Evolutionary conservation across 2,329 filamentous ascomycete species (phyloP).

Genomic region (Alternaria rosae): DNA sequence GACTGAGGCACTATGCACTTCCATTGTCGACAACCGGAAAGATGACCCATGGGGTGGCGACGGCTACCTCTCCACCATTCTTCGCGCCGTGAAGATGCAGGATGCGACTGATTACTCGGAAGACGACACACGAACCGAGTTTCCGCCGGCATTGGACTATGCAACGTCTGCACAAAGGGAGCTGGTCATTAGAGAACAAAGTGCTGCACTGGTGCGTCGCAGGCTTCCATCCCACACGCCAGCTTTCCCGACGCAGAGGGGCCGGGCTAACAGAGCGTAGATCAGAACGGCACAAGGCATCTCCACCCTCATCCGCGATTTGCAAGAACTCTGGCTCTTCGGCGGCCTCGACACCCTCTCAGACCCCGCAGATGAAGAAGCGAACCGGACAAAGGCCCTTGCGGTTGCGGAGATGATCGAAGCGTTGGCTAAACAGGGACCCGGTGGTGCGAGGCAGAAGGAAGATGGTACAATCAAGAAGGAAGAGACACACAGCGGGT

Average conservation of each 20-base stretch:
- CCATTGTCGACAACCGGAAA: constrained; percentile 56
- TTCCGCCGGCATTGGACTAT: constrained; percentile 55
- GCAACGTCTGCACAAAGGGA: constrained; percentile 64
- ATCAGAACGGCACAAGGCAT: constrained; percentile 69
- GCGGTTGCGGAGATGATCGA: constrained; percentile 35
- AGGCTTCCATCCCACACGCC: background rate
- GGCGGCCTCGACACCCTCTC: constrained; percentile 67
- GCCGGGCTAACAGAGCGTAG: constrained; percentile 31
- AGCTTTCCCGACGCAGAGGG: background rate
- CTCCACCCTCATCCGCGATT: constrained; percentile 64
- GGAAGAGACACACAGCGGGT: constrained; percentile 1
- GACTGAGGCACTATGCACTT: constrained; percentile 50
- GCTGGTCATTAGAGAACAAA: constrained; percentile 66
- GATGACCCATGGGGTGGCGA: constrained; percentile 31
- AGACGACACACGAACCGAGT: constrained; percentile 10
- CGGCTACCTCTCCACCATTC: constrained; percentile 61
- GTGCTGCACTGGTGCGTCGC: constrained; percentile 61
- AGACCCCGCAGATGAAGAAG: constrained; percentile 37
- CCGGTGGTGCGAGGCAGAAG: constrained; percentile 4
- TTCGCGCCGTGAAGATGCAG: constrained; percentile 61
- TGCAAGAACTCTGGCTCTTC: constrained; percentile 74
- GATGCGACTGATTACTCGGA: constrained; percentile 35
- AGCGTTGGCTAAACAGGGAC: constrained; percentile 26
- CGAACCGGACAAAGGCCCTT: constrained; percentile 25
- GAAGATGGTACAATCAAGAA: background rate